Evolutionary conservation across 2,329 filamentous ascomycete genomes (phyloP).

Genomic region (Magnaporthiopsis incrustans): DNA sequence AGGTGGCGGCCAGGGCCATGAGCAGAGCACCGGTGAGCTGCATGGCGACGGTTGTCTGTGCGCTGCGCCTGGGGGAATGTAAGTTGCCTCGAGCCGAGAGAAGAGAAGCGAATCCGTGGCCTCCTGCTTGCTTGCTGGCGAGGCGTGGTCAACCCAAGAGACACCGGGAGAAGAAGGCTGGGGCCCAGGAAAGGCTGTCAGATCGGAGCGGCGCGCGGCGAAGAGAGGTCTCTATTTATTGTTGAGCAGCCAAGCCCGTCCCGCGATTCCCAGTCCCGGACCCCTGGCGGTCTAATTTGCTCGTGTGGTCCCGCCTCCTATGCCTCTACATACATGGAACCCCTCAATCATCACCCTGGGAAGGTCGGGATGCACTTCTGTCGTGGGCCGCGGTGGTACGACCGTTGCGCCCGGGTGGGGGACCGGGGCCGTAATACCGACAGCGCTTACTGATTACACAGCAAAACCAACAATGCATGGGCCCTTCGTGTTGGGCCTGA

Average conservation of each 20-base stretch:
- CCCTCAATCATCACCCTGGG: too few species aligned
- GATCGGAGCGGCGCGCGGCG: neutral
- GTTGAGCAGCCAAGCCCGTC: neutral
- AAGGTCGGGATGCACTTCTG: neutral
- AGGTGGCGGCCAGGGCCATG: conserved; percentile 4
- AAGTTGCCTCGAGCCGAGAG: neutral
- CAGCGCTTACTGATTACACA: neutral
- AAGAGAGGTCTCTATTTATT: neutral
- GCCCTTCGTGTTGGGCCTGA: neutral
- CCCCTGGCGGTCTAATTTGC: neutral
- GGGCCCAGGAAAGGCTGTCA: neutral
- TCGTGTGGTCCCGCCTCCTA: too few species aligned
- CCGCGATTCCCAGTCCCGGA: neutral
- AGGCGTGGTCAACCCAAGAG: neutral
- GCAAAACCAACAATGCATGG: neutral
- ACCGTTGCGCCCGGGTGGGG: neutral
- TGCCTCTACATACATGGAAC: neutral
- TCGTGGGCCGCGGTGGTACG: neutral
- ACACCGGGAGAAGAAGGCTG: neutral
- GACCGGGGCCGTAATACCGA: neutral
- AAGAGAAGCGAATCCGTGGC: neutral
- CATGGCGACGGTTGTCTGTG: neutral
- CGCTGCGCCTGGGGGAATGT: neutral
- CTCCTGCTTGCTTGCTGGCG: neutral
- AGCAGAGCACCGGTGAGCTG: conserved; percentile 4